Evolutionary conservation across 257 asterid species (phyloP).

Genomic region (Striga asiatica): DNA sequence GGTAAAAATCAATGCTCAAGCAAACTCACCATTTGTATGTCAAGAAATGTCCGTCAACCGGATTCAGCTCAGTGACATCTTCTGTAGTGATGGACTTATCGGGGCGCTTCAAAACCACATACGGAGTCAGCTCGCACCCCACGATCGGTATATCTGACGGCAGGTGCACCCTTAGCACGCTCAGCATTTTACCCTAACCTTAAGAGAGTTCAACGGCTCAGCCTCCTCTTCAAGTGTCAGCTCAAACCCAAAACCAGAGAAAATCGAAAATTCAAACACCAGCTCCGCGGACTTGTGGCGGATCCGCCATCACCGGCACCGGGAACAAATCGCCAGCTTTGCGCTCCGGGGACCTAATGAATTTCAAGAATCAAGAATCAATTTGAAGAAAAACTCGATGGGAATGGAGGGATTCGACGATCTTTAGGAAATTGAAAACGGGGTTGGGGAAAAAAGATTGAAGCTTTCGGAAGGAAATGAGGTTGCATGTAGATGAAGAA

Average conservation of each 20-base stretch:
- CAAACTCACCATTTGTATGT: conserved; percentile 70
- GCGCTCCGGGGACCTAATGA: conserved; percentile 23
- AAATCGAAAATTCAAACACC: conserved; percentile 16
- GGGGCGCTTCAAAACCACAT: conserved; percentile 62
- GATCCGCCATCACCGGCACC: conserved; percentile 78
- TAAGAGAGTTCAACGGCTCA: conserved; percentile 15
- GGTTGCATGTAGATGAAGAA: not conserved
- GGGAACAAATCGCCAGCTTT: conserved; percentile 57
- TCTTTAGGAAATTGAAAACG: conserved; percentile 15
- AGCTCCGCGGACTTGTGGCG: conserved; percentile 56
- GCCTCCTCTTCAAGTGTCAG: conserved; percentile 15
- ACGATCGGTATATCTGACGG: conserved; percentile 96
- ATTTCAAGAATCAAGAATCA: not conserved
- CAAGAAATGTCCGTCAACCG: conserved; percentile 59
- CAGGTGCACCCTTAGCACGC: conserved; percentile 81
- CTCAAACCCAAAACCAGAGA: conserved; percentile 17
- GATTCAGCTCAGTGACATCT: conserved; percentile 68
- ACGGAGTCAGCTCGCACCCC: conserved; percentile 90
- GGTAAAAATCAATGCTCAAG: not conserved
- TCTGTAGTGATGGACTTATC: conserved; percentile 47
- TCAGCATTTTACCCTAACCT: conserved; percentile 57
- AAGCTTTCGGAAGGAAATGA: not conserved
- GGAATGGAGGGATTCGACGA: not conserved
- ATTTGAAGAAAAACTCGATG: not conserved
- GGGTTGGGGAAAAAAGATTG: not conserved